Percentiles rank a stretch among this genome's conserved stretches.
Evolutionary conservation across 139 green algal genomes (phyloP).

Genomic region (Coelastrella sp.): DNA sequence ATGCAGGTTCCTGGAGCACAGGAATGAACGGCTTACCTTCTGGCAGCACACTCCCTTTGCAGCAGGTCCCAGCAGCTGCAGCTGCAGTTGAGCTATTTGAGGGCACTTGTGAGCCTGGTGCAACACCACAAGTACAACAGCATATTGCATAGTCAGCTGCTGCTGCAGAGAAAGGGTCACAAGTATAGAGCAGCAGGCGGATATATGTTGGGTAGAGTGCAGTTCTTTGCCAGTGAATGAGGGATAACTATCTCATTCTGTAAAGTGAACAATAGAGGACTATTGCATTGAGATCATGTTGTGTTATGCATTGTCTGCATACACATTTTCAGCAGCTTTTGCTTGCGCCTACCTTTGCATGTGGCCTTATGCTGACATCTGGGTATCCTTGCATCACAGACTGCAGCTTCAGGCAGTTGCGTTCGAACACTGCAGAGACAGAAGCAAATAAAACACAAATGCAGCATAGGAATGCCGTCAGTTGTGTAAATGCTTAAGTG

Average conservation of each 20-base stretch:
- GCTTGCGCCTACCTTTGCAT: conserved; percentile 40
- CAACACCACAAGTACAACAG: background rate
- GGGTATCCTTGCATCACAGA: conserved; percentile 34
- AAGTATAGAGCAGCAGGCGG: background rate
- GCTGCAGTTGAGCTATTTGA: conserved; percentile 50
- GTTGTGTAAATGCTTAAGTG: background rate
- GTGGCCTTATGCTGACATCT: conserved; percentile 40
- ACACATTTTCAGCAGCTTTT: conserved; percentile 3
- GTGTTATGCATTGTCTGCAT: no score
- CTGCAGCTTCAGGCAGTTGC: conserved; percentile 49
- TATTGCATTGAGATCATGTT: no score
- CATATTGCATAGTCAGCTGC: background rate
- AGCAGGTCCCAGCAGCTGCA: conserved; percentile 48
- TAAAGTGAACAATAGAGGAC: no score
- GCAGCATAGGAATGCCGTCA: background rate
- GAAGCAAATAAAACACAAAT: background rate
- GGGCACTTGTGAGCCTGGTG: conserved; percentile 57
- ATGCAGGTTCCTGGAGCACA: background rate
- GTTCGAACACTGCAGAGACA: conserved; percentile 35
- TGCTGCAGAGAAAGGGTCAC: background rate
- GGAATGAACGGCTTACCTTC: conserved; percentile 43
- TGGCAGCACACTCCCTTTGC: conserved; percentile 58
- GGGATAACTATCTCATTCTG: no score
- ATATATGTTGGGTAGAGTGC: background rate
- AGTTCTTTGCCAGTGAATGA: no score